Evolutionary conservation across 176 grass and related monocot species (phyloP), one percentile per base, ranked within the genome.

Genomic region (Guadua angustifolia): DNA sequence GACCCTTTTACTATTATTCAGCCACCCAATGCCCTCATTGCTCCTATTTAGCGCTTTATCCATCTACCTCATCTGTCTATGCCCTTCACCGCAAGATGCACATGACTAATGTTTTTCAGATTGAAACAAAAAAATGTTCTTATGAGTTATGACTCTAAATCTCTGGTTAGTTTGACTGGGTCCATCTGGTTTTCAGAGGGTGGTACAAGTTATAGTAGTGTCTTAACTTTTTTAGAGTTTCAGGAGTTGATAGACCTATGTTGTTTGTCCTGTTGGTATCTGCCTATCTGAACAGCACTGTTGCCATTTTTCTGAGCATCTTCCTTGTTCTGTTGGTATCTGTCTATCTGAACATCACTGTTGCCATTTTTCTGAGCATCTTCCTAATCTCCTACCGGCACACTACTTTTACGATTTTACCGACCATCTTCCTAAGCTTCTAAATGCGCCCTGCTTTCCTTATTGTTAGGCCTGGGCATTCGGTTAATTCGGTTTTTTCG

Each of bases 251-350:
- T 77, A 33, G 33, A 83, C 51, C 33, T 82, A 70, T 68, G 19
- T 52, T 69, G 53, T 77, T 69, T 69, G 19, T 69, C 33, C 29
- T 58, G 46, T 75, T 35, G 40, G 32, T 14, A 58, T 58, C 73
- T 53, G 43, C 10, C 5, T 10, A 33, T 0, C 43, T 3, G 43
- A 45, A 45, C 42, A 49, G 32, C n/a, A 60, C 15, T 21, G 7
- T 5, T 76, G 40, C 35, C 11, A 56, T 52, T 87, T 81, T 66
- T 70, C 21, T 70, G 29, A 82, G 15, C 40, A 76, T 67, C 33
- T 24, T 69, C 42, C 66, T 77, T 69, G 19, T 69, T 22, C 29
- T 58, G 46, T 75, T 35, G 40, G 32, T n/a, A 42, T 58, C 73
- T 53, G 43, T 44, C 39, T 10, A 33, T 0, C 43, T 3, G 43